phyloP scores from a whole-genome alignment of 2,329 filamentous ascomycete species.

The Incumbomyces delicatus region DNA sequence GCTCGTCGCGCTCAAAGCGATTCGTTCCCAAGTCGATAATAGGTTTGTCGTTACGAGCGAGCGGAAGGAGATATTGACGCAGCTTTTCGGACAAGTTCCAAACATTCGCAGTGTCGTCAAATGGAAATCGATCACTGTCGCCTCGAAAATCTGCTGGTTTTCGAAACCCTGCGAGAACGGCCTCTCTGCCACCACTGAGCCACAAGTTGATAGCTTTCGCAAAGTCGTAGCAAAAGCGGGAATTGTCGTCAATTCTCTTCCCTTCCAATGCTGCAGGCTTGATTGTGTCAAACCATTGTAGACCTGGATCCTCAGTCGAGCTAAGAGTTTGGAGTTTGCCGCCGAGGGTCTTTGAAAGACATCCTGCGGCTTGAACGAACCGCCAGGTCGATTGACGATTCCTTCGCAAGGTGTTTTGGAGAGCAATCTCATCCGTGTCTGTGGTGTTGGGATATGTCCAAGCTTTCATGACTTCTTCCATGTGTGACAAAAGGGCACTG shows the following conservation, averaged over 20 bases:
- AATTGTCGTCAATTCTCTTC: conserved; percentile 26
- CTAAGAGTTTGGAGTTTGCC: conserved; percentile 40
- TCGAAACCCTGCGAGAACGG: conserved; percentile 49
- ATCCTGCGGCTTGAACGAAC: conserved; percentile 54
- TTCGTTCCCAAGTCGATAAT: conserved; percentile 50
- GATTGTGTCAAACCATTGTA: conserved; percentile 41
- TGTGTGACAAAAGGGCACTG: conserved; percentile 42
- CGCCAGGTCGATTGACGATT: conserved; percentile 47
- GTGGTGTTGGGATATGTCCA: conserved; percentile 55
- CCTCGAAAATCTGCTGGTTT: conserved; percentile 31
- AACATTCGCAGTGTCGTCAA: conserved; percentile 40
- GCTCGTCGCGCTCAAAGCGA: conserved; percentile 47
- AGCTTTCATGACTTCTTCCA: conserved; percentile 45
- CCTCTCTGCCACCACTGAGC: conserved; percentile 49
- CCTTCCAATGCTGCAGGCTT: conserved; percentile 36
- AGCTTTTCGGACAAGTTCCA: conserved; percentile 47
- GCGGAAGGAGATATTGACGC: conserved; percentile 49
- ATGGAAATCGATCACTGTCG: conserved; percentile 40
- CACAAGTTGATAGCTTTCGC: conserved; percentile 54
- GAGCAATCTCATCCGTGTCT: conserved; percentile 39
- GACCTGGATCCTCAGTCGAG: conserved; percentile 27
- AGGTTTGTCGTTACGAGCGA: conserved; percentile 39
- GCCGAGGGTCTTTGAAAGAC: conserved; percentile 47
- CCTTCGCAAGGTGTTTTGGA: conserved; percentile 48
- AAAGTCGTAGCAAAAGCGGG: conserved; percentile 55